Percentiles rank a stretch among this genome's conserved stretches.
These are phyloP conservation scores for Eucalyptus cladocalyx DNA, from an alignment of 345 rosid genomes.

Conservation along the genomic window DNA sequence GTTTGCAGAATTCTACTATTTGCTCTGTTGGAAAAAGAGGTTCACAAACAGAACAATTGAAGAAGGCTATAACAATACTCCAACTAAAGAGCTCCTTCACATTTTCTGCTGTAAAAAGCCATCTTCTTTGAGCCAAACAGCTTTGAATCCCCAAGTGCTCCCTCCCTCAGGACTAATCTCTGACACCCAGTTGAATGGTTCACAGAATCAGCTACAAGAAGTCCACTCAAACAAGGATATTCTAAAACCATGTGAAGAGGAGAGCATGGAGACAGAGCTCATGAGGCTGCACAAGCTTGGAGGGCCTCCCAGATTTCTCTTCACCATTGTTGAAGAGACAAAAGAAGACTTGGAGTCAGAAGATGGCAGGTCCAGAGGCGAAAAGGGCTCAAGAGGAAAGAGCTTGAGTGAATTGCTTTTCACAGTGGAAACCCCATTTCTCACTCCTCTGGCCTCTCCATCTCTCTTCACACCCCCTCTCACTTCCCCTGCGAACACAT, in stretches of 20 bases:
- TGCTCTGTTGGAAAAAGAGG: slow-evolving; percentile 89
- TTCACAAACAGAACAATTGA: slow-evolving; percentile 25
- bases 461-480: slow-evolving; percentile 83
- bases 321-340: slow-evolving; percentile 87
- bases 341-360: slow-evolving; percentile 82
- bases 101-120: slow-evolving; percentile 65
- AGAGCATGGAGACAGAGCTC: slow-evolving; percentile 39
- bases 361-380: slow-evolving; percentile 46
- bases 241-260: slow-evolving; percentile 21
- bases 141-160: slow-evolving; percentile 22
- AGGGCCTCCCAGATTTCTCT: slow-evolving; percentile 49
- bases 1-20: slow-evolving; percentile 73
- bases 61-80: slow-evolving; percentile 49
- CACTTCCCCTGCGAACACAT: slow-evolving; percentile 42
- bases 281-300: slow-evolving; percentile 34
- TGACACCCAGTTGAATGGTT: neutral
- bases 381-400: slow-evolving; percentile 28
- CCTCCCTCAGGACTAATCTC: slow-evolving; percentile 7
- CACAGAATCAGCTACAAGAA: slow-evolving; percentile 10
- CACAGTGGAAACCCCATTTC: slow-evolving; percentile 70
- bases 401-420: slow-evolving; percentile 70
- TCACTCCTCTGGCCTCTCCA: slow-evolving; percentile 90
- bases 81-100: slow-evolving; percentile 62
- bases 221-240: slow-evolving; percentile 21
- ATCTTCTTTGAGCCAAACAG: slow-evolving; percentile 24